Evolutionary conservation across 73 alveolate species (phyloP).

Genomic region (Stentor roeselii): DNA sequence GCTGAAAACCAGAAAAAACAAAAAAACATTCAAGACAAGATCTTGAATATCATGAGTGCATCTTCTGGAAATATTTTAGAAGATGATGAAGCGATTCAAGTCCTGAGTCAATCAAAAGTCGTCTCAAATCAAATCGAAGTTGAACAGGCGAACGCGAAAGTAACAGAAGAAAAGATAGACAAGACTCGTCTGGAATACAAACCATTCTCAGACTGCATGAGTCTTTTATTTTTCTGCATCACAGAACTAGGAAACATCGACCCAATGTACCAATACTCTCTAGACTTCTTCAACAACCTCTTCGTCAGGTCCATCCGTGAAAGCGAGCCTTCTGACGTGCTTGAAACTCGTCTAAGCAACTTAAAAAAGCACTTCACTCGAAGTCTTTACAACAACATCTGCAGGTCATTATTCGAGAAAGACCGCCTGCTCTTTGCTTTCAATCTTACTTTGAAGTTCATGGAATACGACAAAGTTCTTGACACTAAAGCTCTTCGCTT

Average conservation of each 20-base stretch:
- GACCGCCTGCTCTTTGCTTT: constrained; percentile 98
- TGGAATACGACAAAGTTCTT: constrained; percentile 73
- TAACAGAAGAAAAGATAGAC: constrained; percentile 96
- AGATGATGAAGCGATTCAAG: constrained; percentile 94
- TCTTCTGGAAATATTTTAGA: constrained; percentile 94
- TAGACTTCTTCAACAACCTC: constrained; percentile 91
- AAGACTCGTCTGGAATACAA: constrained; percentile 94
- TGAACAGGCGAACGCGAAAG: constrained; percentile 92
- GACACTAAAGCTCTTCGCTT: constrained; percentile 92
- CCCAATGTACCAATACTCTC: constrained; percentile 99
- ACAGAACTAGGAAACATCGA: constrained; percentile 96
- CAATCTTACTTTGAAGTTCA: constrained; percentile 86
- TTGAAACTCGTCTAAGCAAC: constrained; percentile 82
- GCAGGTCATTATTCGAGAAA: constrained; percentile 94
- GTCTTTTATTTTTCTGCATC: constrained; percentile 96
- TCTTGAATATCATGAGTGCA: constrained; percentile 75
- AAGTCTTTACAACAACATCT: constrained; percentile 53
- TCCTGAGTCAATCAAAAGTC: constrained; percentile 90
- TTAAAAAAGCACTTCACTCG: constrained; percentile 87
- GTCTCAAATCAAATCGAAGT: constrained; percentile 93
- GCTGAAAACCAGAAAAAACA: constrained; percentile 94
- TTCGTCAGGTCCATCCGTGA: constrained; percentile 78
- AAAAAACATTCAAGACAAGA: constrained; percentile 93
- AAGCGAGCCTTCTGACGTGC: constrained; percentile 87
- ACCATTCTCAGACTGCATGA: constrained; percentile 97